A percentile compares a stretch with the other conserved stretches of the same genome.
These are phyloP conservation scores for Fistulinella prunicolor DNA, from an alignment of 768 basidiomycete species.

Conservation along the genomic window DNA sequence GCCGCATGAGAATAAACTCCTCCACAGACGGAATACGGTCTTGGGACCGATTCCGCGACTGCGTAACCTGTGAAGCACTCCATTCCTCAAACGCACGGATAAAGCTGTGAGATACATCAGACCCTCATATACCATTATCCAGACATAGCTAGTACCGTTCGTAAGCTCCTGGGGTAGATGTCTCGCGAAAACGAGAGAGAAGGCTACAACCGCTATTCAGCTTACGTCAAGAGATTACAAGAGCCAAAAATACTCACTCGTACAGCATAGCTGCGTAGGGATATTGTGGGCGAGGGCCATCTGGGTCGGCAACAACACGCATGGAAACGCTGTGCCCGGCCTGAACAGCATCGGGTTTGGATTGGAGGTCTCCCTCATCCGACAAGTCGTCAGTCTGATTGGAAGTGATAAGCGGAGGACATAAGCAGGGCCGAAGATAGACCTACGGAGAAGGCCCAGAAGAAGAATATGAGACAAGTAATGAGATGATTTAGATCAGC, in stretches of 20 bases:
- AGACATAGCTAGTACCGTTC: slow-evolving; percentile 23
- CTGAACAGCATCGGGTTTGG: slow-evolving; percentile 34
- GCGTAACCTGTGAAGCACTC: slow-evolving; percentile 36
- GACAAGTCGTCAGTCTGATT: slow-evolving; percentile 36
- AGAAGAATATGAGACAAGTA: slow-evolving; percentile 37
- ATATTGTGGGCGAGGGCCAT: slow-evolving; percentile 29
- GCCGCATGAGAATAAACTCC: slow-evolving; percentile 38
- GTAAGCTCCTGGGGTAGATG: slow-evolving; percentile 37
- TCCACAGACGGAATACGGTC: slow-evolving; percentile 38
- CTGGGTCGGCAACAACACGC: slow-evolving; percentile 27
- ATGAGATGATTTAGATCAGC: slow-evolving; percentile 34
- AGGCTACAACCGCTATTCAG: slow-evolving; percentile 20
- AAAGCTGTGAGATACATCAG: slow-evolving; percentile 26
- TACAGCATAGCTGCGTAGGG: slow-evolving; percentile 40
- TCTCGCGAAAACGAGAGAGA: slow-evolving; percentile 34
- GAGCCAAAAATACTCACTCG: slow-evolving; percentile 27
- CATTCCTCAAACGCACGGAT: slow-evolving; percentile 34
- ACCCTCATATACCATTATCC: background rate
- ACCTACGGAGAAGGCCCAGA: slow-evolving; percentile 38
- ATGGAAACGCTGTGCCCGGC: slow-evolving; percentile 34
- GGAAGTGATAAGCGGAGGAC: slow-evolving; percentile 3
- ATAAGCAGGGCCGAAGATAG: background rate
- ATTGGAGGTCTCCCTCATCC: slow-evolving; percentile 35
- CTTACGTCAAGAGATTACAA: slow-evolving; percentile 11
- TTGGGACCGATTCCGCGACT: slow-evolving; percentile 34